A percentile compares a stretch with the other conserved stretches of the same genome.
phyloP scores from a whole-genome alignment of 768 basidiomycete genomes.

The Leccinum aurantiacum region DNA sequence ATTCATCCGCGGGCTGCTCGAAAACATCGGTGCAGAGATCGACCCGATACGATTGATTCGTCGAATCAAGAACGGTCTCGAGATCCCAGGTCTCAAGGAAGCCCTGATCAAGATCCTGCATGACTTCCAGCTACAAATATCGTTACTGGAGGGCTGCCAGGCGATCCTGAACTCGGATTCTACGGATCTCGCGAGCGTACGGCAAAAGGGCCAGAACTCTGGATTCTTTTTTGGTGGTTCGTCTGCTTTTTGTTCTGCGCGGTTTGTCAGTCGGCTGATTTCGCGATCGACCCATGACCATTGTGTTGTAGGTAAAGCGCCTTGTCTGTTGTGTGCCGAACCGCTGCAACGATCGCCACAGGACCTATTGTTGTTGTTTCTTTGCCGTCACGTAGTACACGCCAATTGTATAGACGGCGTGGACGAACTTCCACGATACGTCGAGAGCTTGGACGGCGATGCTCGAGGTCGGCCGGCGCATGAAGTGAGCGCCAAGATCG shows the following conservation, averaged over 20 bases:
- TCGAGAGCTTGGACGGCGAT: conserved; percentile 52
- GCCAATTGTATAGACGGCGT: conserved; percentile 71
- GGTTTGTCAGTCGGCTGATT: neutral
- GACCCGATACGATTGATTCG: conserved; percentile 92
- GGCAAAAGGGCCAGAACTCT: conserved; percentile 75
- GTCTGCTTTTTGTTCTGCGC: conserved; percentile 25
- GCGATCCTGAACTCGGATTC: conserved; percentile 84
- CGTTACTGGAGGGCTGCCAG: conserved; percentile 89
- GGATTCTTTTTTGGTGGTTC: conserved; percentile 78
- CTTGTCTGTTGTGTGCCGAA: conserved; percentile 66
- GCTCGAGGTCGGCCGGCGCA: conserved; percentile 34
- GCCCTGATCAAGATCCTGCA: conserved; percentile 96
- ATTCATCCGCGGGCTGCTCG: conserved; percentile 92
- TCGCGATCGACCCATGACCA: neutral
- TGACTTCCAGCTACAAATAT: conserved; percentile 93
- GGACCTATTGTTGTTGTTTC: conserved; percentile 67
- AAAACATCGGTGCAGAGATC: conserved; percentile 96
- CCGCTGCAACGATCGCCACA: conserved; percentile 59
- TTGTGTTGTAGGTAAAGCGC: conserved; percentile 48
- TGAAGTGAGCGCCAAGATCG: conserved; percentile 69
- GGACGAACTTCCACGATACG: conserved; percentile 59
- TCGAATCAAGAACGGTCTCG: conserved; percentile 92
- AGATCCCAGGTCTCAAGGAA: conserved; percentile 92
- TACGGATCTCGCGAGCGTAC: conserved; percentile 59
- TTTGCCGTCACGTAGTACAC: conserved; percentile 89